phyloP scores from a whole-genome alignment of 1,139 yeast species.

The Yamadazyma friedrichii region DNA sequence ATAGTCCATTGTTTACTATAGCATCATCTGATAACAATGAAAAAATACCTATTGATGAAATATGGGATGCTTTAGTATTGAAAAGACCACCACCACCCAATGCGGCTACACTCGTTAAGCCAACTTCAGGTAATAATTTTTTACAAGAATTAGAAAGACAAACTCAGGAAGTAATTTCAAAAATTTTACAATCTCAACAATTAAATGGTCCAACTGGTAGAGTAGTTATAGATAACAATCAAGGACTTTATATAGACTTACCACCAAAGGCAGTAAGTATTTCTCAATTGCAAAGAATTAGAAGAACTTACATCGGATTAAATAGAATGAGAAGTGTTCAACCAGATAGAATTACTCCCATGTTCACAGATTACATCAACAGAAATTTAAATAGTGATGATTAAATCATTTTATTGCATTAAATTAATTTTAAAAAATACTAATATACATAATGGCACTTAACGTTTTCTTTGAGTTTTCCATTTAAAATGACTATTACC shows the following conservation, averaged over 20 bases:
- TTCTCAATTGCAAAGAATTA: slow-evolving; percentile 78
- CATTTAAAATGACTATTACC: slow-evolving; percentile 81
- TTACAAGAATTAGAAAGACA: slow-evolving; percentile 74
- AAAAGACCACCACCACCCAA: slow-evolving; percentile 69
- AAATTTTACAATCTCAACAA: slow-evolving; percentile 61
- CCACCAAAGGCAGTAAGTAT: slow-evolving; percentile 65
- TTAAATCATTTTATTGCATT: neutral
- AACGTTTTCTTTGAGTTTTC: slow-evolving; percentile 82
- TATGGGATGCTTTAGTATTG: slow-evolving; percentile 70
- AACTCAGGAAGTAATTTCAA: slow-evolving; percentile 62
- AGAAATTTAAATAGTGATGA: slow-evolving; percentile 36
- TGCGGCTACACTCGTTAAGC: slow-evolving; percentile 70
- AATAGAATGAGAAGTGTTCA: slow-evolving; percentile 79
- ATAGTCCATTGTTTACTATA: slow-evolving; percentile 80
- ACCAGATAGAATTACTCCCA: slow-evolving; percentile 58
- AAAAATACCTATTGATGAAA: slow-evolving; percentile 57
- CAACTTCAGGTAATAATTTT: slow-evolving; percentile 72
- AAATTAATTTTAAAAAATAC: neutral
- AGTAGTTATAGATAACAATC: slow-evolving; percentile 38
- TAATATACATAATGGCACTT: slow-evolving; percentile 11
- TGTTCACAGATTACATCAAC: slow-evolving; percentile 74
- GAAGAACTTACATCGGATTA: slow-evolving; percentile 77
- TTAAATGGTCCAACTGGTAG: slow-evolving; percentile 53
- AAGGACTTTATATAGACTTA: slow-evolving; percentile 49
- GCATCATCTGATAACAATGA: slow-evolving; percentile 56